Evolutionary conservation across 1,284 basidiomycete species (phyloP).

Genomic region (Ceratobasidium sp.): DNA sequence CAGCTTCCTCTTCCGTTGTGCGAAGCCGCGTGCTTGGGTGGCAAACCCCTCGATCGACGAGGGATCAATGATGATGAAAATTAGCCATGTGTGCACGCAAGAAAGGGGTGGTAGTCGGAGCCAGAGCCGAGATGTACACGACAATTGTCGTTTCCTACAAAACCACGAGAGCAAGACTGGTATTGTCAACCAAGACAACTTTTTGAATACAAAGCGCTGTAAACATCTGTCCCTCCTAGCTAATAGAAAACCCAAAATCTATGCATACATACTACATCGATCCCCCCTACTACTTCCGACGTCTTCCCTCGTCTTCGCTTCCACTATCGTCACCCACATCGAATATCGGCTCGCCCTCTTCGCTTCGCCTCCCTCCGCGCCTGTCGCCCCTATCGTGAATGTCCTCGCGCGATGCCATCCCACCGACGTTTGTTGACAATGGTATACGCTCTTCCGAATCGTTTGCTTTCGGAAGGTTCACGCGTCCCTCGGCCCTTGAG

Average conservation of each 20-base stretch:
- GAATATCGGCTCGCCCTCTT: conserved; percentile 60
- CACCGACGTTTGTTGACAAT: conserved; percentile 56
- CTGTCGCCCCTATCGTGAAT: conserved; percentile 56
- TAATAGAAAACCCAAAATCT: conserved; percentile 41
- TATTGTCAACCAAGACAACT: conserved; percentile 27
- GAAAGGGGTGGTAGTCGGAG: background rate
- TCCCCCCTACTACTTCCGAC: conserved; percentile 39
- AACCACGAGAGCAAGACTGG: background rate
- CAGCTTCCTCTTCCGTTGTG: conserved; percentile 32
- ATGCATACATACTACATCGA: conserved; percentile 34
- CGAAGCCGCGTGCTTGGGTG: conserved; percentile 1
- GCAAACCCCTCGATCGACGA: conserved; percentile 18
- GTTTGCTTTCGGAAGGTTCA: conserved; percentile 53
- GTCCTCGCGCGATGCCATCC: conserved; percentile 38
- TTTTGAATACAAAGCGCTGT: background rate
- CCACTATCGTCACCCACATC: conserved; percentile 64
- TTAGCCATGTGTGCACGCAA: background rate
- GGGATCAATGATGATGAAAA: background rate
- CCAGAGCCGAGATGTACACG: too few species aligned
- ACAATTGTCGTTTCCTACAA: background rate
- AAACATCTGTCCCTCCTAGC: conserved; percentile 3
- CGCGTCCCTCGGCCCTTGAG: conserved; percentile 50
- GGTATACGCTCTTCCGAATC: conserved; percentile 57
- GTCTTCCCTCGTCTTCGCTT: conserved; percentile 61
- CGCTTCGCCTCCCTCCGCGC: conserved; percentile 62